Base-by-base conservation (phyloP, 495 filamentous ascomycete genomes). In the Penicillium parvum region DNA sequence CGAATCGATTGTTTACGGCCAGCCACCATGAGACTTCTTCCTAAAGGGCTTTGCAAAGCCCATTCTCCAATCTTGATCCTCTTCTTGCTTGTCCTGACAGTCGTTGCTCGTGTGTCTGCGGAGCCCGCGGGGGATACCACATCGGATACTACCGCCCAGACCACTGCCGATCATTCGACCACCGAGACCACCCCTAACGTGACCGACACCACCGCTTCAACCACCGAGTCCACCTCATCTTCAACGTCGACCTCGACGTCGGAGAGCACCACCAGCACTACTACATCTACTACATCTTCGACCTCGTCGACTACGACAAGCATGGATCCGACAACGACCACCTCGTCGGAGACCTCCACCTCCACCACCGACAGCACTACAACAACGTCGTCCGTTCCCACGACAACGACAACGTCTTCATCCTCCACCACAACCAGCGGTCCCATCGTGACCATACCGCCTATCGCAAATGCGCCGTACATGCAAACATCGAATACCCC, bases 401-500 rank as follows among this genome's bases (percentile, higher is more conserved):
- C 58, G 45, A 56, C 55, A 43, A 60, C 63, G 20, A 44, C 45
- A 36, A 54, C 64, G 12, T 57, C 63, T 7, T 55, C 64, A 16
- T 57, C 63, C 23, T 49, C 57, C 5, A 48, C 55, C n/a, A 50
- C 55, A 23, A 57, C 52, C 11, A 37, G 34, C 47, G 52, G 47
- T 17, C 60, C 65, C n/a, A 47, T 66, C 9, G 61, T 87, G 3
- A 76, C 76, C 11, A 81, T 96, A 26, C 92, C 92, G 3, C 83
- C 88, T 8, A 96, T 86, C 2, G 72, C 78, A 8, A 76, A 83
- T 61, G 92, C 92, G 16, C 92, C 94, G 19, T 98, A 88, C 60
- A 96, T 98, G 90, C 87, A 94, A 55, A 83, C 84, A 57, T 90
- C 88, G n/a, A 84, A 73, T 32, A 75, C 90, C 6, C 92, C 92